Evolutionary conservation across 1,139 yeast genomes (phyloP).

Genomic region (Hyphopichia burtonii): DNA sequence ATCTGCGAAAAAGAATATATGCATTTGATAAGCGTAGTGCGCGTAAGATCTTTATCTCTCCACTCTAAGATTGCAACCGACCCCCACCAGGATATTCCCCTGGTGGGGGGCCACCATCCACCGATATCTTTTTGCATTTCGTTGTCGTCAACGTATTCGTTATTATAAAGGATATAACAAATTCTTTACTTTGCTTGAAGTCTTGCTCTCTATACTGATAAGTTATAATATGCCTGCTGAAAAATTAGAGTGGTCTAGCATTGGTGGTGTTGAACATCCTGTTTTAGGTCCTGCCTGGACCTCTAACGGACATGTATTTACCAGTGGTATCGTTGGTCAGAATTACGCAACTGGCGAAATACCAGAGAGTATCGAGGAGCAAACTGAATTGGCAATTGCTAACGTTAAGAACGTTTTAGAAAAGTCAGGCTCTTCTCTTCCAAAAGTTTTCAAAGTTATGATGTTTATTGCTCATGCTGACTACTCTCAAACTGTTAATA

Average conservation of each 20-base stretch:
- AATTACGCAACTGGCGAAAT: conserved; percentile 32
- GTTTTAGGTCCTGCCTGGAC: conserved; percentile 48
- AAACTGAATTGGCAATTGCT: conserved; percentile 45
- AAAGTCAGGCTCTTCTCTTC: conserved; percentile 49
- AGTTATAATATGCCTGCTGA: conserved; percentile 16
- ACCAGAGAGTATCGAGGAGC: conserved; percentile 41
- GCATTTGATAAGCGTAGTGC: not conserved
- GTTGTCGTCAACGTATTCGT: too few species aligned
- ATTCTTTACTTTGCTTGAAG: too few species aligned
- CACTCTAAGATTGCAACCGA: not conserved
- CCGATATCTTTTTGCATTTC: not conserved
- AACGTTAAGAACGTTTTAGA: conserved; percentile 45
- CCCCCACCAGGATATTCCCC: not conserved
- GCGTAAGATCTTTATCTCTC: not conserved
- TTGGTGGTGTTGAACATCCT: conserved; percentile 34
- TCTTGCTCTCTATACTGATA: too few species aligned
- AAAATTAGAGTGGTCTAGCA: conserved; percentile 40
- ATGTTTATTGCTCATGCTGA: conserved; percentile 48
- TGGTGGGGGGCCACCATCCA: not conserved
- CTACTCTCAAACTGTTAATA: conserved; percentile 45
- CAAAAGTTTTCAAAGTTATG: conserved; percentile 51
- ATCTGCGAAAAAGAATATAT: not conserved
- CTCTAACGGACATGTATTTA: conserved; percentile 51
- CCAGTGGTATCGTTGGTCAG: conserved; percentile 41
- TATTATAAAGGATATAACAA: too few species aligned